Evolutionary conservation across 1,284 basidiomycete genomes (phyloP).

Genomic region (Fomes fomentarius): DNA sequence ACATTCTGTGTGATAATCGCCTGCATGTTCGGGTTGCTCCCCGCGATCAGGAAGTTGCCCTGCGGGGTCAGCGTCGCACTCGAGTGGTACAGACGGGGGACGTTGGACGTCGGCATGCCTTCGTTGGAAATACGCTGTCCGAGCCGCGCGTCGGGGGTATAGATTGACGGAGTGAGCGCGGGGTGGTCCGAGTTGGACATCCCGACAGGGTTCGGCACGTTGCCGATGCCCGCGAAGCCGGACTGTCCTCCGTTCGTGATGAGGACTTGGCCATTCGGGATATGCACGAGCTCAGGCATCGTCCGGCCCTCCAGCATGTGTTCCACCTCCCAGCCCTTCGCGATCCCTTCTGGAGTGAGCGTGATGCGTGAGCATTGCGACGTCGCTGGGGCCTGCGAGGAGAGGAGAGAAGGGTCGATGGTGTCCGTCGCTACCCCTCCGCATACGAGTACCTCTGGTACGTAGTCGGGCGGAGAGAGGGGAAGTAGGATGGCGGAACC

Average conservation of each 20-base stretch:
- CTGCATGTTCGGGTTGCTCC: slow-evolving; percentile 52
- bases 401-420: slow-evolving; percentile 38
- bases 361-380: slow-evolving; percentile 42
- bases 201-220: slow-evolving; percentile 24
- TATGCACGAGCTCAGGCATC: slow-evolving; percentile 52
- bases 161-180: slow-evolving; percentile 49
- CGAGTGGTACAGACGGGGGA: slow-evolving; percentile 50
- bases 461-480: slow-evolving; percentile 46
- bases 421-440: slow-evolving; percentile 43
- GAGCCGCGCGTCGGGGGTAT: slow-evolving; percentile 47
- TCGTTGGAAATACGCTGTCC: slow-evolving; percentile 50
- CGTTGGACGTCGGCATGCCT: slow-evolving; percentile 48
- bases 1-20: slow-evolving; percentile 29
- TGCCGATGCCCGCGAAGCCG: slow-evolving; percentile 50
- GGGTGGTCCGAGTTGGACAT: slow-evolving; percentile 51
- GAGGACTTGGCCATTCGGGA: slow-evolving; percentile 55
- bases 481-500: slow-evolving; percentile 52
- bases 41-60: slow-evolving; percentile 50
- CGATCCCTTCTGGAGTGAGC: slow-evolving; percentile 25
- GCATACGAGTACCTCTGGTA: slow-evolving; percentile 52
- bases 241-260: slow-evolving; percentile 49
- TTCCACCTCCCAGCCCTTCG: slow-evolving; percentile 29
- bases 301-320: slow-evolving; percentile 36
- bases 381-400: slow-evolving; percentile 43
- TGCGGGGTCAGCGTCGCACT: slow-evolving; percentile 41